phyloP scores from a whole-genome alignment of 768 basidiomycete species.

The Collybia mongolica region DNA sequence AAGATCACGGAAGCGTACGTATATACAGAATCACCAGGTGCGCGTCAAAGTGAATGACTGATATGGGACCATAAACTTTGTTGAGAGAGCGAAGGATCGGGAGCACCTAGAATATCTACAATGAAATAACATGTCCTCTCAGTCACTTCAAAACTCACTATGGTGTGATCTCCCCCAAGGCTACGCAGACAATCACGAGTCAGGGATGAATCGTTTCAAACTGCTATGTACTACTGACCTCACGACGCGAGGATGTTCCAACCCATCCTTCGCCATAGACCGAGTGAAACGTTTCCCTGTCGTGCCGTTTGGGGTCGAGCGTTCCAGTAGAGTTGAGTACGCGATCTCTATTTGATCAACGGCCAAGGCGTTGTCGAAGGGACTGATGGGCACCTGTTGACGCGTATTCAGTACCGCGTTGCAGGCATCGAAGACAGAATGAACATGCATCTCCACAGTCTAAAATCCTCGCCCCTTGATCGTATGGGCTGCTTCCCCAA shows the following conservation, averaged over 20 bases:
- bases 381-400: slow-evolving; percentile 66
- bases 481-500: slow-evolving; percentile 73
- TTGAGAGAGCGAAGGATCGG: slow-evolving; percentile 81
- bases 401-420: not conserved
- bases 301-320: slow-evolving; percentile 39
- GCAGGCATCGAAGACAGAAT: not conserved
- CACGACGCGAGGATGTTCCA: slow-evolving; percentile 72
- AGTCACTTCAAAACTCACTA: slow-evolving; percentile 41
- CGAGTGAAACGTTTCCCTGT: slow-evolving; percentile 34
- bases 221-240: slow-evolving; percentile 32
- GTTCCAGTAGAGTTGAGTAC: slow-evolving; percentile 71
- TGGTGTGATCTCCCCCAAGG: slow-evolving; percentile 88
- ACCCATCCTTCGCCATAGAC: slow-evolving; percentile 52
- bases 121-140: slow-evolving; percentile 34
- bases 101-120: slow-evolving; percentile 44
- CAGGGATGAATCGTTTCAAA: slow-evolving; percentile 4
- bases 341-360: slow-evolving; percentile 87
- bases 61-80: slow-evolving; percentile 78
- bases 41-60: slow-evolving; percentile 83
- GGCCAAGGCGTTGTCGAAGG: slow-evolving; percentile 82
- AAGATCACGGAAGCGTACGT: slow-evolving; percentile 18
- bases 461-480: slow-evolving; percentile 53
- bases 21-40: slow-evolving; percentile 32
- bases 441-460: slow-evolving; percentile 80
- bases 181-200: slow-evolving; percentile 26